These are phyloP conservation scores for Mycena vulgaris DNA, from an alignment of 768 basidiomycete species.

Conservation along the genomic window DNA sequence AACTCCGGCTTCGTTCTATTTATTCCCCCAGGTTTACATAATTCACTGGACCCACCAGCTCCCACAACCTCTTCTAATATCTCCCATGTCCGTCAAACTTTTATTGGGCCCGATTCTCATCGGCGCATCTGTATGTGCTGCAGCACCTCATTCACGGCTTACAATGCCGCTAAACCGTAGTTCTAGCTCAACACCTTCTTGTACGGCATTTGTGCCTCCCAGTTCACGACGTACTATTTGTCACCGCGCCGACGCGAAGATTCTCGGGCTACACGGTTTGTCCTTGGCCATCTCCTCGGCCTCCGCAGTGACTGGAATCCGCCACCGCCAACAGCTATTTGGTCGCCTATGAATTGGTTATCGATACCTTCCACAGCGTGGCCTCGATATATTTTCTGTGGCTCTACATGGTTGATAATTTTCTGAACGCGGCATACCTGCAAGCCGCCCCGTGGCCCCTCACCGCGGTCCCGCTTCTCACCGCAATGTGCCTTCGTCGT, in stretches of 20 bases:
- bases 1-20: too few species aligned
- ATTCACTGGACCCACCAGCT: too few species aligned
- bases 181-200: conserved; percentile 32
- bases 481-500: conserved; percentile 16
- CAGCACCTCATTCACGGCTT: too few species aligned
- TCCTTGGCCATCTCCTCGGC: background rate
- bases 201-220: conserved; percentile 28
- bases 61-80: too few species aligned
- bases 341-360: conserved; percentile 33
- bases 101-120: background rate
- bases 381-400: conserved; percentile 35
- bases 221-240: conserved; percentile 21
- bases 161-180: too few species aligned
- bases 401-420: conserved; percentile 38
- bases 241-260: conserved; percentile 18
- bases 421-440: conserved; percentile 32
- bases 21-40: too few species aligned
- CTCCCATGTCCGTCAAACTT: too few species aligned
- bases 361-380: conserved; percentile 37
- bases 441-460: conserved; percentile 35
- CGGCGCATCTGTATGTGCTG: background rate
- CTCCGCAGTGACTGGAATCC: background rate
- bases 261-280: background rate
- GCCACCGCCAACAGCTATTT: conserved; percentile 25
- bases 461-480: conserved; percentile 30